Percentiles rank a stretch among this genome's conserved stretches.
Conservation (phyloP, 2,329 filamentous ascomycete genomes). For the Dendryphion nanum region DNA sequence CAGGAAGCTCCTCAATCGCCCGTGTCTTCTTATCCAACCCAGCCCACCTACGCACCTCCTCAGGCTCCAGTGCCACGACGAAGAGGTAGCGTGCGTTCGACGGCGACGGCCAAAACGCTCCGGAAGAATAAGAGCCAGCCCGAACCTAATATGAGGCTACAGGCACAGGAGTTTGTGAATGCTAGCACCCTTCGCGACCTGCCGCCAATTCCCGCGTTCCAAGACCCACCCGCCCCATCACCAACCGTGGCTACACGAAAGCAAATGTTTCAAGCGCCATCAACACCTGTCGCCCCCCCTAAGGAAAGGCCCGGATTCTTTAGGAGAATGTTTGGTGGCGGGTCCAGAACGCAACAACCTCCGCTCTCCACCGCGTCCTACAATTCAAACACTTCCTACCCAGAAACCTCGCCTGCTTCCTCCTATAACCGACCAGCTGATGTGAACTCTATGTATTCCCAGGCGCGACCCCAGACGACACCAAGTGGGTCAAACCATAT, state of each 20-base stretch:
- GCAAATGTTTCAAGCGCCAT: constrained; percentile 30
- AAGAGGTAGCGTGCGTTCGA: constrained; percentile 60
- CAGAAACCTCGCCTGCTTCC: constrained; percentile 17
- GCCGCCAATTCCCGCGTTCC: constrained; percentile 46
- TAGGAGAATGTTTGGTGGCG: constrained; percentile 75
- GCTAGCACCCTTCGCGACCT: constrained; percentile 42
- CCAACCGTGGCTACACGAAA: constrained; percentile 55
- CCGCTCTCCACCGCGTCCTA: constrained; percentile 30
- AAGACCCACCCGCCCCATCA: constrained; percentile 53
- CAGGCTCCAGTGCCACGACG: constrained; percentile 48
- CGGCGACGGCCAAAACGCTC: constrained; percentile 49
- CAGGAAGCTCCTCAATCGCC: constrained; percentile 44
- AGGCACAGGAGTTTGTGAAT: constrained; percentile 50
- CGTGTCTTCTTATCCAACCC: constrained; percentile 35
- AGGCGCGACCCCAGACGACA: constrained; percentile 37
- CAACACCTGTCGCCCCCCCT: constrained; percentile 40
- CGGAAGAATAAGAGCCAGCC: constrained; percentile 45
- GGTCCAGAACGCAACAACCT: constrained; percentile 57
- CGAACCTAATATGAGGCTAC: constrained; percentile 42
- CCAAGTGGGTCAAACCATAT: constrained; percentile 44
- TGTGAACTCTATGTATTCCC: constrained; percentile 29
- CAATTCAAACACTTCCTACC: constrained; percentile 14
- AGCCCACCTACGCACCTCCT: constrained; percentile 39
- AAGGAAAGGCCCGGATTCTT: constrained; percentile 84
- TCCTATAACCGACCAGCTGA: constrained; percentile 22